Percentiles rank a stretch among this genome's conserved stretches.
Evolutionary conservation across 1,284 basidiomycete genomes (phyloP).

Genomic region (Apiotrichum laibachii): DNA sequence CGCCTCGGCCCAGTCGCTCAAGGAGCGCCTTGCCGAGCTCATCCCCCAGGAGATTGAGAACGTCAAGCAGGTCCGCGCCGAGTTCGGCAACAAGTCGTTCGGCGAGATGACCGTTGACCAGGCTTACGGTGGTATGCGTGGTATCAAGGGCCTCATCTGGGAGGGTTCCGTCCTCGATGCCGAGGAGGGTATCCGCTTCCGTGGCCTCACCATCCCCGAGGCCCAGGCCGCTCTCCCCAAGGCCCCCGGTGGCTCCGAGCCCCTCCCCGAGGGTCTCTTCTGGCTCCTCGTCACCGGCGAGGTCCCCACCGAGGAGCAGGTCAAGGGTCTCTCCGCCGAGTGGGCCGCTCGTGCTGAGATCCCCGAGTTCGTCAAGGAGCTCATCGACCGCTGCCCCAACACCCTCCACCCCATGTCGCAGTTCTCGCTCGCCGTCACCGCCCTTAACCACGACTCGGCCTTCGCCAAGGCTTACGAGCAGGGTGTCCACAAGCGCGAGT

Average conservation of each 20-base stretch:
- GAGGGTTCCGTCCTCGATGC: constrained; percentile 92
- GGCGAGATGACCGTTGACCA: constrained; percentile 88
- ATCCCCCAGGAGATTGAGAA: constrained; percentile 86
- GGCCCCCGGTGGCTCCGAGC: constrained; percentile 83
- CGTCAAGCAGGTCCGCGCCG: constrained; percentile 76
- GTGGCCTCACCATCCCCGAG: constrained; percentile 87
- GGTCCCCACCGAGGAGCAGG: constrained; percentile 84
- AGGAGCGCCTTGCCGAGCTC: constrained; percentile 84
- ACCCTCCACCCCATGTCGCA: constrained; percentile 96
- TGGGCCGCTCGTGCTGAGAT: constrained; percentile 87
- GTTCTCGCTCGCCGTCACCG: constrained; percentile 85
- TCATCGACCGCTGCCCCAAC: constrained; percentile 87
- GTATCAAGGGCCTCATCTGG: constrained; percentile 75
- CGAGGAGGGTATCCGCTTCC: constrained; percentile 95
- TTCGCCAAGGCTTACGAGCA: constrained; percentile 93
- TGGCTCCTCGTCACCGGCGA: constrained; percentile 94
- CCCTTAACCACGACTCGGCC: constrained; percentile 94
- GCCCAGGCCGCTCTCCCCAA: constrained; percentile 80
- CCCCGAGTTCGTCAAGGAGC: constrained; percentile 87
- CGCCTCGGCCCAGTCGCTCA: constrained; percentile 68
- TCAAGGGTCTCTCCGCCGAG: constrained; percentile 77
- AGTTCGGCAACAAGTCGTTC: constrained; percentile 84
- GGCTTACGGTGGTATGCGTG: constrained; percentile 86
- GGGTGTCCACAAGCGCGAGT: constrained; percentile 92
- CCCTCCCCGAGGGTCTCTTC: constrained; percentile 90